phyloP scores from a whole-genome alignment of 805 yeast species.

The Ogataea paradorogensis region DNA sequence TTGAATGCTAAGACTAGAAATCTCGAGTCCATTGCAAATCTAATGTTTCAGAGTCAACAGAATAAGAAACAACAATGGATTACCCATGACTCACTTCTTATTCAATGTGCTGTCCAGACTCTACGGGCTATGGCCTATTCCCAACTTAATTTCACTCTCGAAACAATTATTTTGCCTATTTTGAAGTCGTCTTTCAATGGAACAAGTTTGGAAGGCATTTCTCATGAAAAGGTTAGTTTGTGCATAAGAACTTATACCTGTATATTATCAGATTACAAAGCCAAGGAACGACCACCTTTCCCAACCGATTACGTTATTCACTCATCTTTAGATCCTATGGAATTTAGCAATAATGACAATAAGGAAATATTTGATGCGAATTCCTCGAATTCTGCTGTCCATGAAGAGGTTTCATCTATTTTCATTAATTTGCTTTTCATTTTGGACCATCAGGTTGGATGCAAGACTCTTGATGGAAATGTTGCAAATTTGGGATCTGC shows the following conservation, averaged over 20 bases:
- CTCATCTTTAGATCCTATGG: slow-evolving; percentile 33
- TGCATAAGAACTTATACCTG: slow-evolving; percentile 69
- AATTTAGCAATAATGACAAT: slow-evolving; percentile 30
- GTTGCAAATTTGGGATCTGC: slow-evolving; percentile 16
- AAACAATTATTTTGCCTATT: slow-evolving; percentile 70
- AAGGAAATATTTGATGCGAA: slow-evolving; percentile 43
- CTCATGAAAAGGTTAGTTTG: slow-evolving; percentile 68
- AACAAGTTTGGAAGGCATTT: slow-evolving; percentile 52
- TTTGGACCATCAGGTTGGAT: slow-evolving; percentile 59
- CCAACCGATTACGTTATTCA: slow-evolving; percentile 55
- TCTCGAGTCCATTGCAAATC: slow-evolving; percentile 59
- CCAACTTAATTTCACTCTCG: slow-evolving; percentile 75
- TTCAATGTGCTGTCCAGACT: slow-evolving; percentile 66
- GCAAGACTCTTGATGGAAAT: slow-evolving; percentile 27
- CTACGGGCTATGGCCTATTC: slow-evolving; percentile 77
- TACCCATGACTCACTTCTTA: slow-evolving; percentile 55
- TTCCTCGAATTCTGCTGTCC: slow-evolving; percentile 49
- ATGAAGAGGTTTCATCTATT: slow-evolving; percentile 66
- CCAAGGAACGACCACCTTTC: slow-evolving; percentile 63
- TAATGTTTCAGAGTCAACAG: slow-evolving; percentile 47
- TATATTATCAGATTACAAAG: slow-evolving; percentile 61
- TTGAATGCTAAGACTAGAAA: slow-evolving; percentile 82
- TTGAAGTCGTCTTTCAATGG: slow-evolving; percentile 62
- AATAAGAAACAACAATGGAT: slow-evolving; percentile 75
- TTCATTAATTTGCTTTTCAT: slow-evolving; percentile 54